Conservation (phyloP, 1,284 basidiomycete genomes). For the Trichosporon sp. region DNA sequence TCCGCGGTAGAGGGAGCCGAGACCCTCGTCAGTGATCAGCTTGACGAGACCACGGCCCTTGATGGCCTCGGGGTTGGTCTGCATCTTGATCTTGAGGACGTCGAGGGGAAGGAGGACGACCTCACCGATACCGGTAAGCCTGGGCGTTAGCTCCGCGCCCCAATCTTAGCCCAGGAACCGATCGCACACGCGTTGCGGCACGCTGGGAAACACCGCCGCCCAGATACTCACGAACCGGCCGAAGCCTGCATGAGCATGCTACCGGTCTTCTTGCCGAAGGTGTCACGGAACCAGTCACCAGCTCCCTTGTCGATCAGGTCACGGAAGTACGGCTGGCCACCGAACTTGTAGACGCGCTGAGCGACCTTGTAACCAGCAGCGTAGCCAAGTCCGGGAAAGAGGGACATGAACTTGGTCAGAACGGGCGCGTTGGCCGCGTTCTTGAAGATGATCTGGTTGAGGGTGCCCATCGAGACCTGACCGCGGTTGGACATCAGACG, state of each 20-base stretch:
- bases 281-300: conserved; percentile 69
- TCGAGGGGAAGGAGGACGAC: conserved; percentile 93
- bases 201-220: not conserved
- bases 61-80: conserved; percentile 95
- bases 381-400: conserved; percentile 97
- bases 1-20: conserved; percentile 82
- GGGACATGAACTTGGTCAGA: conserved; percentile 71
- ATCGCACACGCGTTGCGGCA: not conserved
- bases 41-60: conserved; percentile 83
- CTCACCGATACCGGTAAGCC: conserved; percentile 93
- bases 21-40: conserved; percentile 87
- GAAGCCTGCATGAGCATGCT: conserved; percentile 94
- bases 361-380: conserved; percentile 95
- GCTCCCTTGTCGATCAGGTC: conserved; percentile 77
- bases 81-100: conserved; percentile 96
- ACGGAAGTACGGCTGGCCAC: conserved; percentile 96
- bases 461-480: conserved; percentile 61
- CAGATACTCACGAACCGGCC: conserved; percentile 71
- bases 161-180: not conserved
- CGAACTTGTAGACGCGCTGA: conserved; percentile 95
- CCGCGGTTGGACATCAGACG: conserved; percentile 95
- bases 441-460: conserved; percentile 80
- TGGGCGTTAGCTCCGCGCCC: conserved; percentile 40
- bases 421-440: conserved; percentile 70
- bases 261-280: conserved; percentile 92